A percentile compares a stretch with the other conserved stretches of the same genome.
phyloP scores from a whole-genome alignment of 768 basidiomycete genomes.

The Leucocoprinus birnbaumii region DNA sequence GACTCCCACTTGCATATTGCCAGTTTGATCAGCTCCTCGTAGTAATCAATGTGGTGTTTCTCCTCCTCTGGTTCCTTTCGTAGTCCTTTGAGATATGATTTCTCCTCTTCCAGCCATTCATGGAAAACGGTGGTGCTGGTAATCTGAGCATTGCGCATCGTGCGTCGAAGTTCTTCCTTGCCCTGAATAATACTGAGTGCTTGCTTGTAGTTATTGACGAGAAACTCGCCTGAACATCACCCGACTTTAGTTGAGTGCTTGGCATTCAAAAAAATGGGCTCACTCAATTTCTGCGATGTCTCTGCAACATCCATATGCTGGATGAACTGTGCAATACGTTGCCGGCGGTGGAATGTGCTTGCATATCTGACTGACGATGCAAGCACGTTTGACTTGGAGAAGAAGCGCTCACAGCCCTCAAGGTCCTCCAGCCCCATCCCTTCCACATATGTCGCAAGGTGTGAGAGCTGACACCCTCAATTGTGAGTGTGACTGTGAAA shows the following conservation, averaged over 20 bases:
- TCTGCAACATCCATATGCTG: conserved; percentile 4
- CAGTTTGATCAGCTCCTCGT: conserved; percentile 8
- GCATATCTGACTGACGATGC: conserved; percentile 15
- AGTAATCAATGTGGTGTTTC: conserved; percentile 17
- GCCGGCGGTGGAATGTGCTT: conserved; percentile 7
- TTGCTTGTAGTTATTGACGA: neutral
- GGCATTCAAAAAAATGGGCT: too few relatives aligned
- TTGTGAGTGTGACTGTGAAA: conserved; percentile 30
- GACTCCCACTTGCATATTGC: conserved; percentile 5
- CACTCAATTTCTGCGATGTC: conserved; percentile 2
- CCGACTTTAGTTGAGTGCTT: too few relatives aligned
- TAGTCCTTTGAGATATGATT: conserved; percentile 11
- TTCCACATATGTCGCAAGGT: conserved; percentile 19
- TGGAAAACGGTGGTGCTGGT: neutral
- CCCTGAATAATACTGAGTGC: neutral
- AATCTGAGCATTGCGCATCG: neutral
- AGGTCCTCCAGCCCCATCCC: conserved; percentile 24
- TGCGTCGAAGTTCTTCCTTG: neutral
- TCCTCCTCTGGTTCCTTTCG: conserved; percentile 15
- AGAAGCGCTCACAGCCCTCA: conserved; percentile 21
- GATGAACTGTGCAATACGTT: conserved; percentile 7
- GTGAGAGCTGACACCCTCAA: conserved; percentile 20
- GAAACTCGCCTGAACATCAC: neutral
- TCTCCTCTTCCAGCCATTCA: conserved; percentile 17
- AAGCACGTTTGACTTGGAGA: conserved; percentile 21